Base-by-base conservation (phyloP, 2,329 filamentous ascomycete species). In the Colletotrichum tanaceti region DNA sequence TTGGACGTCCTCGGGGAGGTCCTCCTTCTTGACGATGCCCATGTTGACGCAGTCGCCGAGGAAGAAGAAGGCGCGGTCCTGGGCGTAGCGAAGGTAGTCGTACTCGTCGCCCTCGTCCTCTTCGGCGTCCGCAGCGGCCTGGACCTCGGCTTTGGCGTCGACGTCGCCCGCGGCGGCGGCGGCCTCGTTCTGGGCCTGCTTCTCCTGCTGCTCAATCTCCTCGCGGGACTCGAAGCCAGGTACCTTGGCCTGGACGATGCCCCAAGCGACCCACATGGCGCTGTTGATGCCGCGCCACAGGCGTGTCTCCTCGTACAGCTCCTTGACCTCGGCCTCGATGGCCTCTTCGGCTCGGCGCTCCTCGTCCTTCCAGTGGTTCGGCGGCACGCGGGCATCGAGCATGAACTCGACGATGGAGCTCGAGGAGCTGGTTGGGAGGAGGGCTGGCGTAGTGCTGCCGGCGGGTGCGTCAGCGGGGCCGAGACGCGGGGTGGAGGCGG, bases 251-350 rank as follows among this genome's bases (percentile, higher is more conserved):
- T 99, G 96, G 59, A 99, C 92, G 70, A 98, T 93, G 28, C 96
- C 96, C 96, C 96, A 99, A 1, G 94, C 93, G 28, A 97, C 89
- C 96, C 96, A 99, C 80, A 92, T 89, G 2, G 93, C 93, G 43
- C 91, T 94, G 80, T 96, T 97, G 46, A 93, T 93, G 0, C 93
- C 84, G 3, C 96, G 89, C 96, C 96, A 99, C 53, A 97, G 83
- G 18, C 89, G 85, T 2, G 93, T 90, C 80, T 98, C 94, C 47
- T 90, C 87, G 75, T 96, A 83, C 35, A 99, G 83, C 59, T 89
- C 86, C 57, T 88, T 83, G 6, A 97, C 86, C 73, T 91, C 88
- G 44, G 83, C 80, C 61, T 97, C 93, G 5, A 87, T 83, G 53
- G 85, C 83, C 67, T 90, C 87, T 69, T 93, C 89, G 24, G 87